phyloP scores from a whole-genome alignment of 2,329 filamentous ascomycete species.

The Dryadomyces quercus-mongolicae region DNA sequence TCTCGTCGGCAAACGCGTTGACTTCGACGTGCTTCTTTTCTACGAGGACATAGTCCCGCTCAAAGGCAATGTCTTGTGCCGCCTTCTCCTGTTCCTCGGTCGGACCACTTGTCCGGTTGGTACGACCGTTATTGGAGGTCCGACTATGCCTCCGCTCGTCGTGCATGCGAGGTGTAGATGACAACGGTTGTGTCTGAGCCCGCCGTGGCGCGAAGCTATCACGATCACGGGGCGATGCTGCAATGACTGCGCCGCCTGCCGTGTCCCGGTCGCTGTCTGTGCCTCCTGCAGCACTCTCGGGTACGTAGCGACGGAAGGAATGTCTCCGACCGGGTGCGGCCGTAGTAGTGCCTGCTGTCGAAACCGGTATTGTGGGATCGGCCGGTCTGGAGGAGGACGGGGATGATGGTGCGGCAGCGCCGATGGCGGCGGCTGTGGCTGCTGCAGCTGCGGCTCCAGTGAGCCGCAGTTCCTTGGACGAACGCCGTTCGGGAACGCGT shows the following conservation, averaged over 20 bases:
- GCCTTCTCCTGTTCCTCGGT: constrained; percentile 51
- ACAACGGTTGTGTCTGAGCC: constrained; percentile 31
- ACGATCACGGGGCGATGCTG: constrained; percentile 15
- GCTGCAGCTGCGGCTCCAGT: background rate
- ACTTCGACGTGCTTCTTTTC: constrained; percentile 94
- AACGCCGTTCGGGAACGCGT: constrained; percentile 14
- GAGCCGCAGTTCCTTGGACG: constrained; percentile 20
- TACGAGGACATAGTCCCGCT: constrained; percentile 89
- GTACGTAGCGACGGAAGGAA: constrained; percentile 27
- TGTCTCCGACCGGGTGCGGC: constrained; percentile 20
- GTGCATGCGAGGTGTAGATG: constrained; percentile 31
- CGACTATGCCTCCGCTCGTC: constrained; percentile 25
- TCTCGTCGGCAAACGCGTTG: constrained; percentile 90
- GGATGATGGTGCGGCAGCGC: background rate
- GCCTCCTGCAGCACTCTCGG: constrained; percentile 9
- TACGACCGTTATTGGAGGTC: constrained; percentile 20
- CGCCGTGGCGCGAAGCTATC: constrained; percentile 28
- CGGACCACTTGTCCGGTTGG: constrained; percentile 7
- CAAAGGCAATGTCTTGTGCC: constrained; percentile 78
- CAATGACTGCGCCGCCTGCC: constrained; percentile 10
- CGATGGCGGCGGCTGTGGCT: background rate
- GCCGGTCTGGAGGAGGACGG: background rate
- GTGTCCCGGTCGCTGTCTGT: constrained; percentile 25
- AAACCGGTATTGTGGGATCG: background rate
- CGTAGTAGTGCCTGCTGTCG: constrained; percentile 5